A percentile compares a stretch with the other conserved stretches of the same genome.
phyloP scores from a whole-genome alignment of 2,329 filamentous ascomycete genomes.

The Chaetothyriales sp. region DNA sequence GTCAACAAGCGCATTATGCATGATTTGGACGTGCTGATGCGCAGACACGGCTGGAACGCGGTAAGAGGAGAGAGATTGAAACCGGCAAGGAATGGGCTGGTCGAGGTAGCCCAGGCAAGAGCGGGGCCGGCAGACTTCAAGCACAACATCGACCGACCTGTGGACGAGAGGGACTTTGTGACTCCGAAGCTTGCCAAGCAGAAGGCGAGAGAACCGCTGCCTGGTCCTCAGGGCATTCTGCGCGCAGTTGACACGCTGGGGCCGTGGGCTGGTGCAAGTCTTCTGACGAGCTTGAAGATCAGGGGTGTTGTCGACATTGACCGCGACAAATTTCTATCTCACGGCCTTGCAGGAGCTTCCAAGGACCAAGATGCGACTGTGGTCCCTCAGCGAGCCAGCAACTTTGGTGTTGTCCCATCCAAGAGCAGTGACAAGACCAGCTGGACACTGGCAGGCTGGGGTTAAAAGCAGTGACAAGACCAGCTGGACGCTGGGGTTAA shows the following conservation, averaged over 20 bases:
- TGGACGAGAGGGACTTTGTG: slow-evolving; percentile 41
- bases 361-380: slow-evolving; percentile 27
- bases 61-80: slow-evolving; percentile 47
- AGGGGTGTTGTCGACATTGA: slow-evolving; percentile 51
- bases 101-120: slow-evolving; percentile 20
- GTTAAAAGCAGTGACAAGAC: slow-evolving; percentile 29
- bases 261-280: slow-evolving; percentile 51
- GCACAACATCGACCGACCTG: slow-evolving; percentile 28
- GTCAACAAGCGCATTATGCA: slow-evolving; percentile 63
- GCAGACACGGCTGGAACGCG: slow-evolving; percentile 60
- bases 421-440: slow-evolving; percentile 33
- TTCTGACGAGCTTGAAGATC: slow-evolving; percentile 45
- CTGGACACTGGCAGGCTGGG: slow-evolving; percentile 37
- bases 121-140: slow-evolving; percentile 9
- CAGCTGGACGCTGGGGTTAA: slow-evolving; percentile 37
- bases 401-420: slow-evolving; percentile 11
- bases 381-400: slow-evolving; percentile 27
- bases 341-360: slow-evolving; percentile 34
- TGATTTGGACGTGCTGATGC: slow-evolving; percentile 55
- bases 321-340: slow-evolving; percentile 46
- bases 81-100: slow-evolving; percentile 11
- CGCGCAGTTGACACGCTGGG: slow-evolving; percentile 48
- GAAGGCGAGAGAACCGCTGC: slow-evolving; percentile 28
- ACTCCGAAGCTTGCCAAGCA: slow-evolving; percentile 43
- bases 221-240: slow-evolving; percentile 26